These are phyloP conservation scores for Saccharum officinarum DNA, from an alignment of 176 grass and related monocot species.

Conservation along the genomic window DNA sequence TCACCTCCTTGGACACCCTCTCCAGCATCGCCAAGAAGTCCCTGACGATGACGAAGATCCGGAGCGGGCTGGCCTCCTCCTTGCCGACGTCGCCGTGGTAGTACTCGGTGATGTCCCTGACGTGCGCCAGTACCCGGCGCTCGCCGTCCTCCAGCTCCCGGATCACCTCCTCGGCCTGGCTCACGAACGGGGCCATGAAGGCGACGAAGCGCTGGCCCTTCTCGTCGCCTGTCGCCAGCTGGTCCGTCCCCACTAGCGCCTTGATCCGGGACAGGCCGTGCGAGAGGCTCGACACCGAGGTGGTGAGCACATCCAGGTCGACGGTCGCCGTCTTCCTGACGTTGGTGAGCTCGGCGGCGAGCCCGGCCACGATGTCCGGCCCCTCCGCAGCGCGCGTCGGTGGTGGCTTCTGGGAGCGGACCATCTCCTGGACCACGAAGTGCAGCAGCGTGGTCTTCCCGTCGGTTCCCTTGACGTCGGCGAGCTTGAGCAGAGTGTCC, in stretches of 20 bases:
- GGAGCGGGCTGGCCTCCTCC: slow-evolving; percentile 81
- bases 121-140: slow-evolving; percentile 64
- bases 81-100: slow-evolving; percentile 89
- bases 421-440: slow-evolving; percentile 92
- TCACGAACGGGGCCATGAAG: slow-evolving; percentile 57
- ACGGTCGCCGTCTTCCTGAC: slow-evolving; percentile 78
- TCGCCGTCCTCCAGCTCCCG: slow-evolving; percentile 73
- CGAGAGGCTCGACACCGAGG: slow-evolving; percentile 64
- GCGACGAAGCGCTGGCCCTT: slow-evolving; percentile 47
- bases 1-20: slow-evolving; percentile 79
- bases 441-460: slow-evolving; percentile 95
- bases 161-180: slow-evolving; percentile 59
- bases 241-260: slow-evolving; percentile 40
- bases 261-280: slow-evolving; percentile 61
- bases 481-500: slow-evolving; percentile 89
- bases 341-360: slow-evolving; percentile 75
- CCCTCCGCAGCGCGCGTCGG: neutral
- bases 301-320: slow-evolving; percentile 82
- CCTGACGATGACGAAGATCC: slow-evolving; percentile 94
- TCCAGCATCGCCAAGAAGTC: slow-evolving; percentile 89
- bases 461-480: slow-evolving; percentile 90
- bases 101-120: slow-evolving; percentile 88
- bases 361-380: slow-evolving; percentile 63
- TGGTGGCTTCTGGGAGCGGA: slow-evolving; percentile 43
- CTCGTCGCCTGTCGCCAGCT: slow-evolving; percentile 25